phyloP scores from a whole-genome alignment of 2,329 filamentous ascomycete genomes.

The Massarina eburnea region DNA sequence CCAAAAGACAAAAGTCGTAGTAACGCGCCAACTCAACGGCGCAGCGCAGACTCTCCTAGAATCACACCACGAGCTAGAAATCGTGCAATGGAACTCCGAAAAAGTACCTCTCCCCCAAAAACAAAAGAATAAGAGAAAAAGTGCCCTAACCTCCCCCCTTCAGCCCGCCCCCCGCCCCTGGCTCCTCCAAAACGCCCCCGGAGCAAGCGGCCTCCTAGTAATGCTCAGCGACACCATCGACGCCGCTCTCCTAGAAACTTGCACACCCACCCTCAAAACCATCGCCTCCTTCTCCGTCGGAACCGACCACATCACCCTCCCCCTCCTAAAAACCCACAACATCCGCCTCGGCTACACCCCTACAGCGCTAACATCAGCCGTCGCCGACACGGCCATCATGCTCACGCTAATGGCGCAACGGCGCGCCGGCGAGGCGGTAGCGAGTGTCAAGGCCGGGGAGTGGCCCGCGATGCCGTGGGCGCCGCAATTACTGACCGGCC shows the following conservation, averaged over 20 bases:
- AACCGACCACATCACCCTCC: constrained; percentile 31
- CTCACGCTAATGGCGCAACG: constrained; percentile 36
- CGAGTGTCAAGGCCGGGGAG: constrained; percentile 24
- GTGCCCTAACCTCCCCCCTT: neutral
- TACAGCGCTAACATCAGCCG: constrained; percentile 33
- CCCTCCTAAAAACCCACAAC: constrained; percentile 24
- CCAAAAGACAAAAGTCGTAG: constrained; percentile 26
- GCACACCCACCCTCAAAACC: constrained; percentile 24
- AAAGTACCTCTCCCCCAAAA: constrained; percentile 12
- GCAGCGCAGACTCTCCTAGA: constrained; percentile 25
- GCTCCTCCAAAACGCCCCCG: constrained; percentile 28
- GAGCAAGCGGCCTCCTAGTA: constrained; percentile 27
- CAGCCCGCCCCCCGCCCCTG: constrained; percentile 33
- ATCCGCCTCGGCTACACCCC: constrained; percentile 36
- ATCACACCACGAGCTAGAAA: constrained; percentile 20
- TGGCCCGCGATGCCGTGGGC: constrained; percentile 37
- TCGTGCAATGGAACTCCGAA: constrained; percentile 33
- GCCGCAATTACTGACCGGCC: constrained; percentile 32
- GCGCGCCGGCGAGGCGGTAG: constrained; percentile 29
- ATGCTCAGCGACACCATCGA: constrained; percentile 33
- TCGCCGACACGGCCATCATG: constrained; percentile 34
- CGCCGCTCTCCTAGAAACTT: constrained; percentile 24
- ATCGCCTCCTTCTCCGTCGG: constrained; percentile 37
- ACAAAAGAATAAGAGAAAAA: too few relatives aligned
- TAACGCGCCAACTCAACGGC: constrained; percentile 29